Conservation (phyloP, 148 eudicot species). For the Limonium bicolor region DNA sequence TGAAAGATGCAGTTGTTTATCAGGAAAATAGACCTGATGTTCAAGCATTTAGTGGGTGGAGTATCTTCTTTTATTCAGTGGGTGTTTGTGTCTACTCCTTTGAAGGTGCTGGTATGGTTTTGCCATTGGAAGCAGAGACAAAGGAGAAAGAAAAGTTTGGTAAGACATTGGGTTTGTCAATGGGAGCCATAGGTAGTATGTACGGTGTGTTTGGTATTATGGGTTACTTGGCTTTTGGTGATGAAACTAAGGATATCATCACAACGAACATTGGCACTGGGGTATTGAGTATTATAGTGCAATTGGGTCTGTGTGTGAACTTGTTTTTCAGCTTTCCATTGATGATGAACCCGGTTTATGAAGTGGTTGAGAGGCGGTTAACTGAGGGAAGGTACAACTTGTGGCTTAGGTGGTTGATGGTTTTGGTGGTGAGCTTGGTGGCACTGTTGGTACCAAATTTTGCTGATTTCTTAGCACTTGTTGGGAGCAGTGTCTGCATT, state of each 20-base stretch:
- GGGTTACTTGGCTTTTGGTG: conserved; percentile 72
- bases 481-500: conserved; percentile 74
- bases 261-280: conserved; percentile 62
- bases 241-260: conserved; percentile 48
- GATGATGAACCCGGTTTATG: conserved; percentile 86
- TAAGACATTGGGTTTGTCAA: conserved; percentile 25
- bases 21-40: conserved; percentile 14
- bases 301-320: conserved; percentile 57
- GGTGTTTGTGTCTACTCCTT: conserved; percentile 65
- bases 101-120: conserved; percentile 69
- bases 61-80: conserved; percentile 38
- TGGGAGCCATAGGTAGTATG: conserved; percentile 40
- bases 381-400: conserved; percentile 42
- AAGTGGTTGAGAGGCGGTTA: conserved; percentile 60
- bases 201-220: conserved; percentile 42
- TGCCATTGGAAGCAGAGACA: conserved; percentile 54
- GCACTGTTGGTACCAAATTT: conserved; percentile 69
- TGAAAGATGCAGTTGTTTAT: conserved; percentile 23
- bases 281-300: conserved; percentile 36
- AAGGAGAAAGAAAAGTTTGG: conserved; percentile 37
- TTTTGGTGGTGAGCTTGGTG: conserved; percentile 34
- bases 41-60: conserved; percentile 34
- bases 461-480: conserved; percentile 67
- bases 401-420: conserved; percentile 62
- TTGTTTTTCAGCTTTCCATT: conserved; percentile 54